phyloP scores from a whole-genome alignment of 1,139 yeast species.

The Geotrichum candidum region DNA sequence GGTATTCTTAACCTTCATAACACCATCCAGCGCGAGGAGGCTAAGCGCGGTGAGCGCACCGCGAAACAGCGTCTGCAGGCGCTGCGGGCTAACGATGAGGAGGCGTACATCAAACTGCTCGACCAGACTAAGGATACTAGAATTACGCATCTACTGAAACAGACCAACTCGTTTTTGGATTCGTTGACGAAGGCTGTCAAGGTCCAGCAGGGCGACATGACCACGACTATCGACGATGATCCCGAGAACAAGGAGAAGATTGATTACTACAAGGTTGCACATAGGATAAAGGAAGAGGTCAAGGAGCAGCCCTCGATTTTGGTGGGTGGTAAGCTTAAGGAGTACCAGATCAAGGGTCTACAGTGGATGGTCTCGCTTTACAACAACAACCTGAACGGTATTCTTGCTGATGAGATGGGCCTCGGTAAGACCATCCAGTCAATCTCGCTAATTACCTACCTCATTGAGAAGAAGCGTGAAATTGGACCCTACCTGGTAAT shows the following conservation, averaged over 20 bases:
- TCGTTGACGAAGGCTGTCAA: conserved; percentile 87
- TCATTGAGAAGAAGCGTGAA: conserved; percentile 61
- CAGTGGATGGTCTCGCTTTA: conserved; percentile 98
- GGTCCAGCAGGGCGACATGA: conserved; percentile 56
- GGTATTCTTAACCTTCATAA: conserved; percentile 53
- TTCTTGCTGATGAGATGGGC: conserved; percentile 93
- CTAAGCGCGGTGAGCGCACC: conserved; percentile 76
- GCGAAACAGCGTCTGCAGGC: conserved; percentile 98
- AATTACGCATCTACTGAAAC: conserved; percentile 87
- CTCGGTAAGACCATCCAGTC: conserved; percentile 85
- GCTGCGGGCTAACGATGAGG: conserved; percentile 95
- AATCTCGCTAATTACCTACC: conserved; percentile 66
- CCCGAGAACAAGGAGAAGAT: conserved; percentile 47
- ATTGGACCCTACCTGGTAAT: conserved; percentile 66
- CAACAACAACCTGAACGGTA: conserved; percentile 91
- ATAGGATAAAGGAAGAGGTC: conserved; percentile 74
- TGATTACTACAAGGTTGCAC: conserved; percentile 94
- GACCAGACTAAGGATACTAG: conserved; percentile 98
- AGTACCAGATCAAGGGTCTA: conserved; percentile 86
- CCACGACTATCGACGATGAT: conserved; percentile 30
- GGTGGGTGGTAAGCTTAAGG: conserved; percentile 90
- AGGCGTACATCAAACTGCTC: conserved; percentile 87
- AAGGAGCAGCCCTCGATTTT: conserved; percentile 75
- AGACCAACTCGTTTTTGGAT: conserved; percentile 85
- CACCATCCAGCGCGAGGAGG: conserved; percentile 82